phyloP scores from a whole-genome alignment of 352 stramenopile genomes.

The Globisporangium takayamanum region DNA sequence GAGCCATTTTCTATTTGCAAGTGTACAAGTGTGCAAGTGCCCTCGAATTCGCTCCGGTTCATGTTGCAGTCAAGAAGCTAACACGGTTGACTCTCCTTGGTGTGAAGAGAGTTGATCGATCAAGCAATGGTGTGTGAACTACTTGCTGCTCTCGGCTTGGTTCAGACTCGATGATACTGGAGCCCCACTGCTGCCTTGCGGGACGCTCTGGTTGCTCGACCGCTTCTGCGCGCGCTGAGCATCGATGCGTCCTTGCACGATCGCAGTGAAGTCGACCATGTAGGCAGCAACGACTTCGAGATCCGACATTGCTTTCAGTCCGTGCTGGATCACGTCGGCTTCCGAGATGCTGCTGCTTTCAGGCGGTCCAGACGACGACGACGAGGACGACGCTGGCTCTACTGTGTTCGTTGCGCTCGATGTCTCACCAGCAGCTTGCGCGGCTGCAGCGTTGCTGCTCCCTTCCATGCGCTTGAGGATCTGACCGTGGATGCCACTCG shows the following conservation, averaged over 20 bases:
- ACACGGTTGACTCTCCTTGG: too few relatives aligned
- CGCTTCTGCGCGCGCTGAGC: slow-evolving; percentile 71
- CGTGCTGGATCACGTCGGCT: slow-evolving; percentile 80
- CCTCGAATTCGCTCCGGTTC: too few relatives aligned
- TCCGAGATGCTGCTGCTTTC: slow-evolving; percentile 55
- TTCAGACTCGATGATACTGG: not conserved
- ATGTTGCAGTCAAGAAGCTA: too few relatives aligned
- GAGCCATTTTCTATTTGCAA: too few relatives aligned
- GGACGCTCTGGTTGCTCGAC: slow-evolving; percentile 16
- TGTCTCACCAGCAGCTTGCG: slow-evolving; percentile 10
- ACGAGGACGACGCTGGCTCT: slow-evolving; percentile 10
- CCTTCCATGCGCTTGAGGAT: slow-evolving; percentile 87
- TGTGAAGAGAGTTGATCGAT: not conserved
- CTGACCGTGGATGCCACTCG: slow-evolving; percentile 79
- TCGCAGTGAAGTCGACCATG: slow-evolving; percentile 90
- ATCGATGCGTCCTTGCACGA: slow-evolving; percentile 69
- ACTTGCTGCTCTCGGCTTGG: slow-evolving; percentile 1
- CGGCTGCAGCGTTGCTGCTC: slow-evolving; percentile 22
- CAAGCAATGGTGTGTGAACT: too few relatives aligned
- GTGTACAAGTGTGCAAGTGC: too few relatives aligned
- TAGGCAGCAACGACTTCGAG: slow-evolving; percentile 92
- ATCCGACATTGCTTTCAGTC: slow-evolving; percentile 78
- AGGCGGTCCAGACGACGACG: slow-evolving; percentile 1
- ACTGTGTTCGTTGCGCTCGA: slow-evolving; percentile 2
- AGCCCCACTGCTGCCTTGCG: not conserved